phyloP scores from a whole-genome alignment of 2,329 filamentous ascomycete species.

The Exophiala calicioides region DNA sequence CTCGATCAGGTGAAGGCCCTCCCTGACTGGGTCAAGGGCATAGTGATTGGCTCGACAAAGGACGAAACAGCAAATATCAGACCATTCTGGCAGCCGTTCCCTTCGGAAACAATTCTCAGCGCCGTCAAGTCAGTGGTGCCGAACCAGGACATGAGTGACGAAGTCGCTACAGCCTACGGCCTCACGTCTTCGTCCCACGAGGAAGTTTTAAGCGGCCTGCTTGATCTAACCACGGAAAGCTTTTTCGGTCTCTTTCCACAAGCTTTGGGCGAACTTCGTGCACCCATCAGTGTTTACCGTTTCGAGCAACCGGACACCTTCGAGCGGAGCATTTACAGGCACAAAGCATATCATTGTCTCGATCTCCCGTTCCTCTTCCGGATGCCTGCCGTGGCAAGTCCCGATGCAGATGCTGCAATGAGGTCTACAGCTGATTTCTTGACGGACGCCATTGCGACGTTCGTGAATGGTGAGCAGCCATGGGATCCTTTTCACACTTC shows the following conservation, averaged over 20 bases:
- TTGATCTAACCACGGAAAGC: conserved; percentile 5
- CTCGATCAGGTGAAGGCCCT: neutral
- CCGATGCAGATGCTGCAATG: neutral
- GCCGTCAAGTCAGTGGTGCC: conserved; percentile 1
- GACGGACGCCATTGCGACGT: neutral
- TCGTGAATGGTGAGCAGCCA: conserved; percentile 8
- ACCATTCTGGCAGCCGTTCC: neutral
- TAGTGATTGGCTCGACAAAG: conserved; percentile 5
- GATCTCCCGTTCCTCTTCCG: conserved; percentile 8
- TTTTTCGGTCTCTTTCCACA: neutral
- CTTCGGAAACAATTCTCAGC: neutral
- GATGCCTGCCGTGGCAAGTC: conserved; percentile 6
- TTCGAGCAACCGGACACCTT: conserved; percentile 12
- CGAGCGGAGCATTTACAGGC: conserved; percentile 2
- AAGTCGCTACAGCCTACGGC: conserved; percentile 1
- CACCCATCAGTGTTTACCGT: conserved; percentile 6
- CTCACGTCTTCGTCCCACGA: no score
- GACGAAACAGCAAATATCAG: conserved; percentile 7
- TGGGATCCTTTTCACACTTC: conserved; percentile 1
- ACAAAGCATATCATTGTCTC: conserved; percentile 9
- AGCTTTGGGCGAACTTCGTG: neutral
- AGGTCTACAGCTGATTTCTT: neutral
- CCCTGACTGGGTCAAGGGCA: conserved; percentile 3
- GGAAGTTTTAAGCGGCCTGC: neutral
- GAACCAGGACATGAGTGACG: neutral